Percentiles rank a stretch among this genome's conserved stretches.
Conservation (phyloP, 192 early-diverging fungal species). For the Coemansia sp. region DNA sequence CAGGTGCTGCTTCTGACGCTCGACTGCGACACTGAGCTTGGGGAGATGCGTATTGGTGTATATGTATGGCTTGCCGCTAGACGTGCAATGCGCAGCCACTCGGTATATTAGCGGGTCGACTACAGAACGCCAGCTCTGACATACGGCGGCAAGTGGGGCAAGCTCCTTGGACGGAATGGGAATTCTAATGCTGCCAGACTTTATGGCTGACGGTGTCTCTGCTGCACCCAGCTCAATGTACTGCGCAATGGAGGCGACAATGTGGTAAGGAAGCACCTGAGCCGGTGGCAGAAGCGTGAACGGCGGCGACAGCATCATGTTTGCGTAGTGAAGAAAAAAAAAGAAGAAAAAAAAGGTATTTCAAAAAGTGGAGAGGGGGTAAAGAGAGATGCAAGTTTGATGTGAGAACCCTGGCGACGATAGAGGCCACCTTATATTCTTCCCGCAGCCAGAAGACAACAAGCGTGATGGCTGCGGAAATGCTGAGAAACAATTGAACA, state of each 20-base stretch:
- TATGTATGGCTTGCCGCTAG: background rate
- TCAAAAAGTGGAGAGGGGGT: background rate
- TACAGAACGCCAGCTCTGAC: constrained; percentile 20
- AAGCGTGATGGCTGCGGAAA: background rate
- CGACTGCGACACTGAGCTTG: background rate
- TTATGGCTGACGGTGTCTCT: background rate
- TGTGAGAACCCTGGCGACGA: background rate
- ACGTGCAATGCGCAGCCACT: background rate
- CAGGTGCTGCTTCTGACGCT: constrained; percentile 10
- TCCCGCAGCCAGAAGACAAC: background rate
- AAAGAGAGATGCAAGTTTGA: background rate
- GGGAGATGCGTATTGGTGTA: background rate
- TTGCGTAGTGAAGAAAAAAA: background rate
- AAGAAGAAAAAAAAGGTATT: background rate
- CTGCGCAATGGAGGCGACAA: background rate
- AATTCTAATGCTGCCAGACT: background rate
- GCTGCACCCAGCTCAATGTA: background rate
- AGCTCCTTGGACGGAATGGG: constrained; percentile 4
- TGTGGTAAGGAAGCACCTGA: background rate
- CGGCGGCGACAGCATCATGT: background rate
- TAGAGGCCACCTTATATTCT: background rate
- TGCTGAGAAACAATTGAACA: background rate
- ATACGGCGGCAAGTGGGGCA: constrained; percentile 12
- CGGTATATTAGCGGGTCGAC: constrained; percentile 27
- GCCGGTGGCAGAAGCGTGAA: constrained; percentile 1